Conservation (phyloP, 2,329 filamentous ascomycete genomes). For the Myriosclerotinia curreyana region DNA sequence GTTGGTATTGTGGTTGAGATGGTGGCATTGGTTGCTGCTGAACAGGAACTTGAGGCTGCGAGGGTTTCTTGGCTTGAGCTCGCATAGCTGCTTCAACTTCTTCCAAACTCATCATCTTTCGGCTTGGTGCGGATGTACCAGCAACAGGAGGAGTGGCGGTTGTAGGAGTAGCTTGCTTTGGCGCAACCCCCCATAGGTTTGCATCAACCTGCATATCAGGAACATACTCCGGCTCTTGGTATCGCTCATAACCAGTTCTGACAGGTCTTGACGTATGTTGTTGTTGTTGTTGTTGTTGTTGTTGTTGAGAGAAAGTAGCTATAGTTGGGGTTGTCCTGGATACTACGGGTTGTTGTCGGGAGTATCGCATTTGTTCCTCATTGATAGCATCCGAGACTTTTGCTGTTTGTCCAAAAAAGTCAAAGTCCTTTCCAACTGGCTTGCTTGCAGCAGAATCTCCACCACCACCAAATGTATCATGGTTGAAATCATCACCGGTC, state of each 20-base stretch:
- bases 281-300: slow-evolving; percentile 37
- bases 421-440: slow-evolving; percentile 84
- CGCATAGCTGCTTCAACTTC: slow-evolving; percentile 95
- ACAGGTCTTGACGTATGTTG: slow-evolving; percentile 55
- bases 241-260: slow-evolving; percentile 87
- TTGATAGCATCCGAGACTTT: slow-evolving; percentile 81
- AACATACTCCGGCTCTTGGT: slow-evolving; percentile 77
- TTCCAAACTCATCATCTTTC: slow-evolving; percentile 92
- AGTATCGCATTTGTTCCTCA: slow-evolving; percentile 85
- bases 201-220: slow-evolving; percentile 90
- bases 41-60: slow-evolving; percentile 38
- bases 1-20: slow-evolving; percentile 26
- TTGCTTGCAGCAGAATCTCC: slow-evolving; percentile 45
- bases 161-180: slow-evolving; percentile 45
- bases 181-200: slow-evolving; percentile 82
- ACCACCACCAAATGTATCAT: slow-evolving; percentile 80
- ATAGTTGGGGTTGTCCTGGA: slow-evolving; percentile 46
- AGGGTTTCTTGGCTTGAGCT: slow-evolving; percentile 57
- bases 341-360: slow-evolving; percentile 64
- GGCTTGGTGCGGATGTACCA: slow-evolving; percentile 42
- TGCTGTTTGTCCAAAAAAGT: slow-evolving; percentile 92
- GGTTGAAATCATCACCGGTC: slow-evolving; percentile 90
- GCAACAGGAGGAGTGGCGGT: slow-evolving; percentile 32
- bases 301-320: slow-evolving; percentile 40
- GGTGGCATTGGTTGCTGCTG: slow-evolving; percentile 27